Evolutionary conservation across 331 rosid species (phyloP), one percentile per base, ranked within the genome.

Genomic region (Acacia concinna): DNA sequence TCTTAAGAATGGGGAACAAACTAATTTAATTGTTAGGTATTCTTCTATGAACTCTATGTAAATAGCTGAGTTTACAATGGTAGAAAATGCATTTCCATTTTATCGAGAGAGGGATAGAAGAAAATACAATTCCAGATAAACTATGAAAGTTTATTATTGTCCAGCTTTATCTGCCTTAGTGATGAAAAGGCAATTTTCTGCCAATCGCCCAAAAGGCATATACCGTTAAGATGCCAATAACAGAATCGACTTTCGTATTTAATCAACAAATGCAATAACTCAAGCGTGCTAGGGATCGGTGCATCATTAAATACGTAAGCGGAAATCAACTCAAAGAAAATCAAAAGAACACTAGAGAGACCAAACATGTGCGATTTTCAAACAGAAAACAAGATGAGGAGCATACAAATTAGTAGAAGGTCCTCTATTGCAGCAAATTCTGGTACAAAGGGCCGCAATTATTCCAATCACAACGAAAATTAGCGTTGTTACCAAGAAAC

Each of bases 371-470:
- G 35, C 15, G 2, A 67, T 47, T 31, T 23, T 64, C 74, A 75
- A 6, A 65, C 1, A 25, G 57, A 51, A 63, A 69, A 14, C 46
- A 66, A 41, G 68, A 11, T 37, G n/a, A 17, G 74, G 78, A 74
- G 74, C 84, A 51, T 89, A 92, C 97, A 92, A 69, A 85, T 92
- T 91, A 60, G 88, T 46, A 41, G 97, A 90, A 73, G 96, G 89
- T 81, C 94, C 94, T 82, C 84, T 81, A 8, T 87, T 89, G 79
- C 85, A 88, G 80, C 97, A 92, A 78, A 90, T 87, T 88, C 94
- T 86, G 84, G 92, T 89, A 78, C 91, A 81, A 60, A 93, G 88
- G 54, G 91, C 87, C 18, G 91, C 94, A 76, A 90, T 89, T 75
- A 90, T 41, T 28, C 92, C 96, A 56, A 89, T 79, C 82, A 86